Evolutionary conservation across 1,284 basidiomycete genomes (phyloP).

Genomic region (Hypsizygus ulmarius): DNA sequence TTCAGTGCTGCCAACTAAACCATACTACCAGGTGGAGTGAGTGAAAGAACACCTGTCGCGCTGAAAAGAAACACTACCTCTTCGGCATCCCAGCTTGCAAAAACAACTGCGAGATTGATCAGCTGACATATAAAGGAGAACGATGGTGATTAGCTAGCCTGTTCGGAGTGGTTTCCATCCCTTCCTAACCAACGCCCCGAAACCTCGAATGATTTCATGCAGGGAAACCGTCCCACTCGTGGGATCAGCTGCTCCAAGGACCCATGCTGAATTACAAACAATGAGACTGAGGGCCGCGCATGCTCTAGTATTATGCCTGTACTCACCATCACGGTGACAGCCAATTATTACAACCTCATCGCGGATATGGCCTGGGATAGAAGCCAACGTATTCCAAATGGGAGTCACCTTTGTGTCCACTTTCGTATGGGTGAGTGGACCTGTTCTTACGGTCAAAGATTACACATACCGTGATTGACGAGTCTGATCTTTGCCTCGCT

Average conservation of each 20-base stretch:
- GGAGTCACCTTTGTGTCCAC: slow-evolving; percentile 81
- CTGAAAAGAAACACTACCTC: slow-evolving; percentile 48
- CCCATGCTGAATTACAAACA: slow-evolving; percentile 35
- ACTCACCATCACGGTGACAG: slow-evolving; percentile 80
- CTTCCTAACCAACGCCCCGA: slow-evolving; percentile 65
- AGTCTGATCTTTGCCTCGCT: slow-evolving; percentile 52
- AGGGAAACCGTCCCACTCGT: slow-evolving; percentile 86
- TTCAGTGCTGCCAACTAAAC: slow-evolving; percentile 85
- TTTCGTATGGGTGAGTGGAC: slow-evolving; percentile 18
- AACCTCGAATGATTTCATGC: slow-evolving; percentile 81
- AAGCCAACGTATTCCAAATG: slow-evolving; percentile 86
- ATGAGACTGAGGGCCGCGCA: neutral
- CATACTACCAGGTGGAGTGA: slow-evolving; percentile 53
- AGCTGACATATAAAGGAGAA: neutral
- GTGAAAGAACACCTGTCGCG: neutral
- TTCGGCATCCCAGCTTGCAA: slow-evolving; percentile 93
- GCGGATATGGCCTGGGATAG: slow-evolving; percentile 85
- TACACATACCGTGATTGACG: slow-evolving; percentile 58
- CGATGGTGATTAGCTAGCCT: slow-evolving; percentile 28
- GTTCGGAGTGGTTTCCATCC: slow-evolving; percentile 93
- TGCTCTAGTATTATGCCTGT: neutral
- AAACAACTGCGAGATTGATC: slow-evolving; percentile 46
- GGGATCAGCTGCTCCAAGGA: slow-evolving; percentile 84
- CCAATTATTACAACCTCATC: slow-evolving; percentile 87
- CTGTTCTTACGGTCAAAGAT: neutral